Conservation (phyloP, 495 filamentous ascomycete species). For the Lasiosphaeriaceae sp. region DNA sequence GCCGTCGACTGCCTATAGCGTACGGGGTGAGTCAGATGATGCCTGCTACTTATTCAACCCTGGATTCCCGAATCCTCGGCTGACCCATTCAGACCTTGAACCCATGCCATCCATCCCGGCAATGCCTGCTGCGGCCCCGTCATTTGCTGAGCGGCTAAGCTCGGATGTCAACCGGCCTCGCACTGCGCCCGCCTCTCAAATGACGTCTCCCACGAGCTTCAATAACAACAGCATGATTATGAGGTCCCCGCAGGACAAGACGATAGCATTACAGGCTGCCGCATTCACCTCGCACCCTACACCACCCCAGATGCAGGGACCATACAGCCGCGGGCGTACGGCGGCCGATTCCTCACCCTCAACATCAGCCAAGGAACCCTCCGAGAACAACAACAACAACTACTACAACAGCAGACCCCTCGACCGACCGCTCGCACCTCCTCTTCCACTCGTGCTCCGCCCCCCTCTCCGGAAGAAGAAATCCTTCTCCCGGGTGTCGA, state of each 20-base stretch:
- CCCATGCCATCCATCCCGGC: conserved; percentile 46
- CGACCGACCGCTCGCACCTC: conserved; percentile 44
- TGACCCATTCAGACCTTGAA: conserved; percentile 28
- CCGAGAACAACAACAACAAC: background rate
- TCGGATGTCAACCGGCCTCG: conserved; percentile 29
- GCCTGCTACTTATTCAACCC: background rate
- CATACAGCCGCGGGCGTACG: background rate
- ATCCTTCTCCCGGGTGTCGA: conserved; percentile 53
- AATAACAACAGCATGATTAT: background rate
- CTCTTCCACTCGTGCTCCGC: conserved; percentile 48
- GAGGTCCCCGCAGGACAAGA: conserved; percentile 10
- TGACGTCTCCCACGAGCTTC: conserved; percentile 6
- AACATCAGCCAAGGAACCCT: background rate
- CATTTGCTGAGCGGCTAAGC: conserved; percentile 47
- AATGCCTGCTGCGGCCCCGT: conserved; percentile 43
- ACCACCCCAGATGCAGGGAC: conserved; percentile 1
- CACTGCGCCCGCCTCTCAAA: conserved; percentile 27
- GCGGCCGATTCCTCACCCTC: background rate
- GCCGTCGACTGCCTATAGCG: conserved; percentile 40
- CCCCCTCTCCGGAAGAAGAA: conserved; percentile 54
- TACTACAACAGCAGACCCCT: conserved; percentile 5
- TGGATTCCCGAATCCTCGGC: too few species aligned
- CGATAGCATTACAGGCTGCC: conserved; percentile 14
- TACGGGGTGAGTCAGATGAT: conserved; percentile 8
- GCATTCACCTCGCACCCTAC: conserved; percentile 20